Conservation (phyloP, 495 filamentous ascomycete species). For the Penicillium dipodomyicola region DNA sequence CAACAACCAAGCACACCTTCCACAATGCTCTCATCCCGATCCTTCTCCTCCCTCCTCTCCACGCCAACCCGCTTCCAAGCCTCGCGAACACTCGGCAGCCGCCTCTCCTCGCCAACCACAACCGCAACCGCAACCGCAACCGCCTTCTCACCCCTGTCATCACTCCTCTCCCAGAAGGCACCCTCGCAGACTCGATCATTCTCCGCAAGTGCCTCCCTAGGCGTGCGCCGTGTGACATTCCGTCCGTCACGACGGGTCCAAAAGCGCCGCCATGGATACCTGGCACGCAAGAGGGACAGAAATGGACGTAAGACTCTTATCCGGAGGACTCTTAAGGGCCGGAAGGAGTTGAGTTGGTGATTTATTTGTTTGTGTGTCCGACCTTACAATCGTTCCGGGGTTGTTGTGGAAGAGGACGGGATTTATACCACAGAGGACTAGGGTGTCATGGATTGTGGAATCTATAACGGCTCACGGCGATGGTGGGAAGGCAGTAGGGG, state of each 20-base stretch:
- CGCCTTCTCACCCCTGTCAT: conserved; percentile 27
- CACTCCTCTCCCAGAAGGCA: conserved; percentile 21
- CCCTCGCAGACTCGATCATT: conserved; percentile 39
- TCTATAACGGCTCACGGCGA: not conserved
- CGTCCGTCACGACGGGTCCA: conserved; percentile 66
- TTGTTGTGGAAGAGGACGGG: not conserved
- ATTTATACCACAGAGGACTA: conserved; percentile 3
- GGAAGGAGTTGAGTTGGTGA: conserved; percentile 59
- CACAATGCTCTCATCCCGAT: conserved; percentile 21
- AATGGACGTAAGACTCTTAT: conserved; percentile 56
- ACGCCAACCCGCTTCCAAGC: conserved; percentile 30
- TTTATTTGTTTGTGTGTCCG: not conserved
- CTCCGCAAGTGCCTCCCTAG: conserved; percentile 45
- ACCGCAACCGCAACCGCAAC: conserved; percentile 14
- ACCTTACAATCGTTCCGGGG: not conserved
- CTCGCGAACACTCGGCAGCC: conserved; percentile 28
- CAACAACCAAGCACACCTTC: conserved; percentile 15
- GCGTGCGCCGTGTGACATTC: conserved; percentile 59
- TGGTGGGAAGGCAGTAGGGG: not conserved
- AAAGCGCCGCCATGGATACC: conserved; percentile 69
- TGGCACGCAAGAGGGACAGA: conserved; percentile 55
- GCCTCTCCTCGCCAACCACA: conserved; percentile 15
- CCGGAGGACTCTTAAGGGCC: conserved; percentile 58
- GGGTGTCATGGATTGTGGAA: not conserved
- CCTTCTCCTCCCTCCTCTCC: conserved; percentile 30